Base-by-base conservation (phyloP, 306 rosid genomes). In the Bauhinia variegata region DNA sequence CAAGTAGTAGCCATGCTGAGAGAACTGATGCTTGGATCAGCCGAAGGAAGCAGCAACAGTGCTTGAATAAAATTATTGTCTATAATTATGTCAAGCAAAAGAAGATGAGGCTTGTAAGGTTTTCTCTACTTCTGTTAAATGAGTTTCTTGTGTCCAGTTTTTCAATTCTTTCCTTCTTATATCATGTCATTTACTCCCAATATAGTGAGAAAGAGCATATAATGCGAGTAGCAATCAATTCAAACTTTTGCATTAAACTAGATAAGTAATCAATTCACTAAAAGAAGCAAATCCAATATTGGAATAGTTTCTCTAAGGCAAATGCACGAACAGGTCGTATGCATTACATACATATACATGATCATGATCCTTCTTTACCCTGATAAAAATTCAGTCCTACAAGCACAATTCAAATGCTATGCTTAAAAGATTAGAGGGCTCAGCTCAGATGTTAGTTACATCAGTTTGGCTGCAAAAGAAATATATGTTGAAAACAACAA, bases 1-100 rank as follows among this genome's bases (percentile, higher is more conserved):
- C 98, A 92, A 85, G 95, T 82, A 42, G 98, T 89, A 52, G 84
- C 96, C 28, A 71, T 85, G 92, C 82, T 92, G 57, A 80, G 96
- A 65, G 98, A 89, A 76, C 80, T 92, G 49, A 82, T 84, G 77
- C 85, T 91, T 37, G 95, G 83, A 75, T 87, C 92, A 69, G 79
- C 79, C 14, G 84, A 75, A 14, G 96, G 91, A 76, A 91, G 88
- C 78, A 86, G 91, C 89, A 92, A 84, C 79, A 92, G 89, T 78
- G 74, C 87, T 71, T 92, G 85, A 83, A 65, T 43, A 43, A 63
- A 43, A 15, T 58, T 51, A 42, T 62, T 71, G 74, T 75, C 63
- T 23, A 73, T 79, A 77, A 34, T 63, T 63, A 76, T 84, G 61
- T 72, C 73, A 80, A 60, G 67, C 74, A 68, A 77, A 83, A 65